Percentiles rank a stretch among this genome's conserved stretches.
These are phyloP conservation scores for Ustilago shanxiensis DNA, from an alignment of 1,284 basidiomycete species.

Conservation along the genomic window DNA sequence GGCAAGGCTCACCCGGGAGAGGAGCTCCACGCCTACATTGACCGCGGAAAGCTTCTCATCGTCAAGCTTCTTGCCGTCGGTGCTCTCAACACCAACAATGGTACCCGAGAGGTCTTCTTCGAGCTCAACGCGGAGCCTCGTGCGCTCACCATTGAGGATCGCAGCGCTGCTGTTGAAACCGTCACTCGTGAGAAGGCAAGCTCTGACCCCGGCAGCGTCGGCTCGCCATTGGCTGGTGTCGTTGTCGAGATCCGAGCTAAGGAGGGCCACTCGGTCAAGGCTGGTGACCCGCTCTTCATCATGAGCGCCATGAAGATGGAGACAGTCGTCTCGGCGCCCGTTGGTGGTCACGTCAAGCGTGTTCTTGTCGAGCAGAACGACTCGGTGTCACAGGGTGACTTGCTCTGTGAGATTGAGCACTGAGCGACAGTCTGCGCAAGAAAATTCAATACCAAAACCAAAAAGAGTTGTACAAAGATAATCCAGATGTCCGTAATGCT, in stretches of 20 bases:
- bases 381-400: constrained; percentile 87
- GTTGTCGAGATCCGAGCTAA: constrained; percentile 97
- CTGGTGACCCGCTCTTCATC: constrained; percentile 88
- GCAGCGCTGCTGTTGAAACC: constrained; percentile 91
- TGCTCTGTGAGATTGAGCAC: constrained; percentile 77
- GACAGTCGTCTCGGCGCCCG: constrained; percentile 92
- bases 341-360: constrained; percentile 92
- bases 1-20: constrained; percentile 90
- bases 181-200: constrained; percentile 93
- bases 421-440: constrained; percentile 9
- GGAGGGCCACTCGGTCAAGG: constrained; percentile 96
- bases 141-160: constrained; percentile 83
- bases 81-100: constrained; percentile 88
- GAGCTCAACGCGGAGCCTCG: constrained; percentile 74
- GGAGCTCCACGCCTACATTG: constrained; percentile 96
- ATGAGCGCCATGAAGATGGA: constrained; percentile 77
- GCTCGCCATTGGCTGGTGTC: constrained; percentile 85
- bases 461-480: constrained; percentile 13
- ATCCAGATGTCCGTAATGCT: constrained; percentile 6
- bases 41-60: constrained; percentile 94
- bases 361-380: constrained; percentile 82
- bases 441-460: constrained; percentile 19
- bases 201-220: constrained; percentile 91
- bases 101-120: constrained; percentile 97
- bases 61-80: constrained; percentile 96